phyloP scores from a whole-genome alignment of 2,329 filamentous ascomycete genomes.

The Magnaporthiopsis poae region DNA sequence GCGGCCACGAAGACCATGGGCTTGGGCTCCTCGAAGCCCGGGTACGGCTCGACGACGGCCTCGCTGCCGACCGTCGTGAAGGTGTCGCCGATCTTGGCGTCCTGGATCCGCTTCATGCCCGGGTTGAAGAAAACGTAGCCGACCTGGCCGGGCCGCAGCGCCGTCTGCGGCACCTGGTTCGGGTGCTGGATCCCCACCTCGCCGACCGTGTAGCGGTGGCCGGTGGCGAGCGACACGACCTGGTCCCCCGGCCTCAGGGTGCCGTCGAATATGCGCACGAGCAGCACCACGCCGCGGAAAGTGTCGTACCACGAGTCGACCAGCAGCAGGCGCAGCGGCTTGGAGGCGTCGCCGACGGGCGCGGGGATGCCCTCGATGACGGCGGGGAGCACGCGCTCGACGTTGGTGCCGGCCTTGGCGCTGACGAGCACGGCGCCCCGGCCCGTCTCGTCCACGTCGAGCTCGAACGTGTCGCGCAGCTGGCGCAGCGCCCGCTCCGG shows the following conservation, averaged over 20 bases:
- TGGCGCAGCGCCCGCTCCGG: constrained; percentile 77
- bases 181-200: constrained; percentile 97
- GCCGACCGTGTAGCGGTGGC: constrained; percentile 81
- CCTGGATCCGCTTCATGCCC: constrained; percentile 92
- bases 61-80: constrained; percentile 76
- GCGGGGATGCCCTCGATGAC: constrained; percentile 78
- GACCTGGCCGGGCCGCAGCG: constrained; percentile 81
- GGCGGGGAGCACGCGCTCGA: constrained; percentile 69
- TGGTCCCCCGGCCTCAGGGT: constrained; percentile 72
- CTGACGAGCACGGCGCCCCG: constrained; percentile 59
- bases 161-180: constrained; percentile 67
- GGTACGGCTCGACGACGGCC: constrained; percentile 65
- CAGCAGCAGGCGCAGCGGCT: constrained; percentile 72
- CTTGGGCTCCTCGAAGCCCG: constrained; percentile 93
- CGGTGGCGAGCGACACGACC: constrained; percentile 79
- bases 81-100: constrained; percentile 92
- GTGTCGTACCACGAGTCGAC: constrained; percentile 98
- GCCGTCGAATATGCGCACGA: constrained; percentile 87
- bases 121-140: constrained; percentile 97
- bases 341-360: constrained; percentile 59
- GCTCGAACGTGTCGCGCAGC: constrained; percentile 75
- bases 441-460: constrained; percentile 55
- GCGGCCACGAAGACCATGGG: constrained; percentile 98
- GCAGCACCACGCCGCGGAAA: constrained; percentile 83
- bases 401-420: constrained; percentile 87